Conservation (phyloP, 2,329 filamentous ascomycete species). For the Alternaria gansuensis region DNA sequence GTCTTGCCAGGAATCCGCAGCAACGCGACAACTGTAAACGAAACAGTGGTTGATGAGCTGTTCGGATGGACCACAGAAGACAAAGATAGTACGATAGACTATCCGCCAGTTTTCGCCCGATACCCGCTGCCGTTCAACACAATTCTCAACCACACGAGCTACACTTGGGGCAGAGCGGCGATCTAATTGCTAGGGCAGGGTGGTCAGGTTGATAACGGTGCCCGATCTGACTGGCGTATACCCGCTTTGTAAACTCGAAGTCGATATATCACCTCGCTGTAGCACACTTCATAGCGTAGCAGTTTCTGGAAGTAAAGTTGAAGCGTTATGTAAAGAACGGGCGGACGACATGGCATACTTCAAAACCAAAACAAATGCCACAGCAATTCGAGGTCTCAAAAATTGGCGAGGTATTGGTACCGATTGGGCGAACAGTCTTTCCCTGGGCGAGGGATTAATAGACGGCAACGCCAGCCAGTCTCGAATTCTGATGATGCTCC, state of each 20-base stretch:
- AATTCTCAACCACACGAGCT: no score
- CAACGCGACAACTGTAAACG: conserved; percentile 39
- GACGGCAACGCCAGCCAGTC: no score
- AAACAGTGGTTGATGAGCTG: conserved; percentile 70
- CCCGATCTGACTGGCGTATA: conserved; percentile 54
- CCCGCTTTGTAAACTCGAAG: conserved; percentile 72
- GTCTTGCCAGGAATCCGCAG: conserved; percentile 1
- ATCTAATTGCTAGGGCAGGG: conserved; percentile 69
- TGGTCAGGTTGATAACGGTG: conserved; percentile 1
- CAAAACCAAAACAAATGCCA: no score
- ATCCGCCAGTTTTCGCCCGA: conserved; percentile 38
- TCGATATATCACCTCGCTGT: conserved; percentile 70
- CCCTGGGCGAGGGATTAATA: no score
- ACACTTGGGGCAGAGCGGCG: conserved; percentile 51
- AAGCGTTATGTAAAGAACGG: no score
- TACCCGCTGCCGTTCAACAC: no score
- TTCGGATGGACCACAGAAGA: conserved; percentile 67
- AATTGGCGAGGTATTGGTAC: no score
- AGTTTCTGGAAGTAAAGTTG: conserved; percentile 18
- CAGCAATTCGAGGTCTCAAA: no score
- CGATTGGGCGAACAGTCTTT: no score
- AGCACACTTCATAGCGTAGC: conserved; percentile 64
- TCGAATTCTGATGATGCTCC: no score
- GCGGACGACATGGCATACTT: no score
- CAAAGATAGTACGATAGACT: conserved; percentile 61